Evolutionary conservation across 371 early-diverging fungal genomes (phyloP).

Genomic region (Mortierella sp.): DNA sequence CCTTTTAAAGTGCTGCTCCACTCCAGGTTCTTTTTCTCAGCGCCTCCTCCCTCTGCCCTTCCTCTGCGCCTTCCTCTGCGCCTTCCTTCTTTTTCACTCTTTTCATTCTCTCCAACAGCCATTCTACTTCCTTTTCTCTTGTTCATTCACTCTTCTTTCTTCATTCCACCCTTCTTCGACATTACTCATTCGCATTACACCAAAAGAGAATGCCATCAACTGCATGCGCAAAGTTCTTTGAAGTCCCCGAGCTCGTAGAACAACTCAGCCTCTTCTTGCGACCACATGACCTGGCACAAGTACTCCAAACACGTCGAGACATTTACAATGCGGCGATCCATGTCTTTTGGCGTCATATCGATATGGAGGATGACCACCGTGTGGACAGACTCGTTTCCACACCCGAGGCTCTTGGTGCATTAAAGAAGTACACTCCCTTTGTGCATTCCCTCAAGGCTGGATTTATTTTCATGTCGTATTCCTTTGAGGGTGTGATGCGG

Average conservation of each 20-base stretch:
- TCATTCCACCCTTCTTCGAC: no score
- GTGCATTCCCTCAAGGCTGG: not conserved
- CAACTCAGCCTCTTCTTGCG: not conserved
- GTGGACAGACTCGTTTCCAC: not conserved
- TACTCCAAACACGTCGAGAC: not conserved
- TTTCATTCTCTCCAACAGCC: not conserved
- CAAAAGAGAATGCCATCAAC: not conserved
- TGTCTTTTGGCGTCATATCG: not conserved
- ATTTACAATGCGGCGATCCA: not conserved
- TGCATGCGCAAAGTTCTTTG: not conserved
- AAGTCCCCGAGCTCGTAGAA: not conserved
- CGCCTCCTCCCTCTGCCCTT: no score
- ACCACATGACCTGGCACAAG: not conserved
- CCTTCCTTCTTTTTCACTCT: not conserved
- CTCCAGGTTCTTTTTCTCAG: no score
- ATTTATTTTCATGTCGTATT: constrained; percentile 2
- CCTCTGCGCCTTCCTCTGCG: no score
- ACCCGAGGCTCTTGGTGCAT: not conserved
- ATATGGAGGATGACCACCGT: not conserved
- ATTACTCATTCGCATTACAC: no score
- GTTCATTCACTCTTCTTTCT: not conserved
- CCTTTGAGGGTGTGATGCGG: not conserved
- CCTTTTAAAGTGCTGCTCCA: not conserved
- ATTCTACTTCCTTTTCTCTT: not conserved
- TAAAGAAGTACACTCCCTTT: not conserved